Conservation (phyloP, 2,329 filamentous ascomycete genomes). For the Diaporthe sp. region DNA sequence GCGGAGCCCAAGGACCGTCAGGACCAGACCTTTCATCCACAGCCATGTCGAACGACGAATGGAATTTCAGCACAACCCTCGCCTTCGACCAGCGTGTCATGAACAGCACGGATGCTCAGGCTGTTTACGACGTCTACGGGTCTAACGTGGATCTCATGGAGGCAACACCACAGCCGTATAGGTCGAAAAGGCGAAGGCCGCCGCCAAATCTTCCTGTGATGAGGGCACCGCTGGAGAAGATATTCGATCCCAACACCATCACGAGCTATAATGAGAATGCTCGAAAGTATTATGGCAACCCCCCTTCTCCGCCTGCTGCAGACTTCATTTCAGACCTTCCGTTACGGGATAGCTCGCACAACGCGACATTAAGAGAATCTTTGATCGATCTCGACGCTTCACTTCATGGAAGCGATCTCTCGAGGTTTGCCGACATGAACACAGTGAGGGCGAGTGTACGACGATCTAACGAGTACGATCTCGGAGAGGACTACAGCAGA, state of each 20-base stretch:
- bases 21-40: conserved; percentile 55
- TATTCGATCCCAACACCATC: conserved; percentile 74
- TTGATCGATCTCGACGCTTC: conserved; percentile 74
- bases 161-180: conserved; percentile 48
- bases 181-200: conserved; percentile 64
- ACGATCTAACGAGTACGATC: conserved; percentile 60
- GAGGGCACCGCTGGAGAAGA: conserved; percentile 70
- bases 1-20: conserved; percentile 66
- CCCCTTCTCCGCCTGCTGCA: conserved; percentile 55
- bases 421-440: conserved; percentile 69
- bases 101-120: conserved; percentile 63
- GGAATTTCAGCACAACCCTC: conserved; percentile 75
- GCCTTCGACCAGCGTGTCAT: conserved; percentile 71
- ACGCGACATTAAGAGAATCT: conserved; percentile 67
- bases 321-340: conserved; percentile 59
- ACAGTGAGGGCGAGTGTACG: conserved; percentile 66
- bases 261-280: conserved; percentile 74
- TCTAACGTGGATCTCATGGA: conserved; percentile 64
- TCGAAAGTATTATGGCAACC: conserved; percentile 66
- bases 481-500: conserved; percentile 59
- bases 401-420: conserved; percentile 64
- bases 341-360: conserved; percentile 65
- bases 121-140: conserved; percentile 68
- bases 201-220: conserved; percentile 69
- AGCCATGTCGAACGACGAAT: conserved; percentile 66